phyloP scores from a whole-genome alignment of 2,329 filamentous ascomycete genomes.

The Colletotrichum truncatum region DNA sequence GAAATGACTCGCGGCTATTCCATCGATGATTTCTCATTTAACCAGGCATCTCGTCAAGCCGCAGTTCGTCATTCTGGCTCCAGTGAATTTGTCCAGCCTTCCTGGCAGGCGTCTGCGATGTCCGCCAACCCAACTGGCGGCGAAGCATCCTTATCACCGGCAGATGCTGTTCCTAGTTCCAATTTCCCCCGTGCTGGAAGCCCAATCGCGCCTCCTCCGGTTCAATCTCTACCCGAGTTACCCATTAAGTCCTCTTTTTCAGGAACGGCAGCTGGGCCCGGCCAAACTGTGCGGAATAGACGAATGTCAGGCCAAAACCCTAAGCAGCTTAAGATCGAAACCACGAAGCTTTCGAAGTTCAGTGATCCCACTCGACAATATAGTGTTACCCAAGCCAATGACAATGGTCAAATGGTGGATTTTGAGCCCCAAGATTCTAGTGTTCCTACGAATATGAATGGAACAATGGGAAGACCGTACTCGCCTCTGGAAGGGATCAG shows the following conservation, averaged over 20 bases:
- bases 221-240: constrained; percentile 54
- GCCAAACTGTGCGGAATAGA: constrained; percentile 73
- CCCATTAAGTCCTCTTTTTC: constrained; percentile 42
- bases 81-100: constrained; percentile 78
- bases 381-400: constrained; percentile 9
- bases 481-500: constrained; percentile 29
- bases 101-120: constrained; percentile 77
- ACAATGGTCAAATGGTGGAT: not conserved
- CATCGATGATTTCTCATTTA: constrained; percentile 74
- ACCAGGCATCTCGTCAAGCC: not conserved
- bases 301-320: constrained; percentile 82
- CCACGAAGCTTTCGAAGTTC: constrained; percentile 44
- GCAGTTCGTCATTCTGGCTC: constrained; percentile 84
- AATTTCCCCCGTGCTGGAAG: constrained; percentile 35
- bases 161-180: constrained; percentile 31
- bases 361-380: constrained; percentile 11
- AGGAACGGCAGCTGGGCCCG: constrained; percentile 42
- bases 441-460: not conserved
- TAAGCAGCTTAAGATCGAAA: constrained; percentile 92
- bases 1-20: constrained; percentile 88
- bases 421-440: not conserved
- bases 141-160: not conserved
- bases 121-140: constrained; percentile 27
- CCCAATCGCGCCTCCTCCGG: constrained; percentile 57
- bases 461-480: constrained; percentile 10